These are phyloP conservation scores for Crithidia sp. DNA, from an alignment of 208 protist genomes.

Conservation along the genomic window DNA sequence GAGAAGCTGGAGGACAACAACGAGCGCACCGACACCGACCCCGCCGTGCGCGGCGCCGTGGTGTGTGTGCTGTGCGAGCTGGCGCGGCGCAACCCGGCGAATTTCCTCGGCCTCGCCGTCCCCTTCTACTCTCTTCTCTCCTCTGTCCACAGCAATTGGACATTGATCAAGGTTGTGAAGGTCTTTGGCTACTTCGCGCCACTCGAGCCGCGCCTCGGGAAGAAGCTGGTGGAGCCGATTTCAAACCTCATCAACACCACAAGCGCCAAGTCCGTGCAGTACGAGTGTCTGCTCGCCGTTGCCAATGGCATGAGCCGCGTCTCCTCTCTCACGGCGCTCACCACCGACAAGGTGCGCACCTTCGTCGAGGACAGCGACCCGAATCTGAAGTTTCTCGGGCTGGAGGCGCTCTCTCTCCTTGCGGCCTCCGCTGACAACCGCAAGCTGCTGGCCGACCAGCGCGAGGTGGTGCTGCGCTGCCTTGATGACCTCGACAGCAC, in stretches of 20 bases:
- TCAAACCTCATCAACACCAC: conserved; percentile 96
- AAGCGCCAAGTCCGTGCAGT: conserved; percentile 95
- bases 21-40: conserved; percentile 80
- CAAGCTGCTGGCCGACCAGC: conserved; percentile 92
- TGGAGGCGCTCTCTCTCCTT: conserved; percentile 94
- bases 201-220: conserved; percentile 96
- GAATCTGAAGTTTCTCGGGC: conserved; percentile 99
- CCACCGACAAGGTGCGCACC: conserved; percentile 92
- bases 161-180: conserved; percentile 99
- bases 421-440: conserved; percentile 83
- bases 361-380: conserved; percentile 98
- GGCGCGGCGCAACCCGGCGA: conserved; percentile 97
- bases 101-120: conserved; percentile 97
- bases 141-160: conserved; percentile 97
- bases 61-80: conserved; percentile 99
- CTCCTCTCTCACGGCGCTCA: conserved; percentile 86
- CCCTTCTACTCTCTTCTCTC: conserved; percentile 97
- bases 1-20: conserved; percentile 96
- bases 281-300: conserved; percentile 97
- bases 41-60: conserved; percentile 93
- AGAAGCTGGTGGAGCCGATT: conserved; percentile 98
- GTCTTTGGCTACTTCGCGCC: conserved; percentile 96
- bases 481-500: conserved; percentile 96
- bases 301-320: conserved; percentile 90
- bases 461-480: conserved; percentile 93